These are phyloP conservation scores for Monosporascus sp. DNA, from an alignment of 2,329 filamentous ascomycete species.

Conservation along the genomic window DNA sequence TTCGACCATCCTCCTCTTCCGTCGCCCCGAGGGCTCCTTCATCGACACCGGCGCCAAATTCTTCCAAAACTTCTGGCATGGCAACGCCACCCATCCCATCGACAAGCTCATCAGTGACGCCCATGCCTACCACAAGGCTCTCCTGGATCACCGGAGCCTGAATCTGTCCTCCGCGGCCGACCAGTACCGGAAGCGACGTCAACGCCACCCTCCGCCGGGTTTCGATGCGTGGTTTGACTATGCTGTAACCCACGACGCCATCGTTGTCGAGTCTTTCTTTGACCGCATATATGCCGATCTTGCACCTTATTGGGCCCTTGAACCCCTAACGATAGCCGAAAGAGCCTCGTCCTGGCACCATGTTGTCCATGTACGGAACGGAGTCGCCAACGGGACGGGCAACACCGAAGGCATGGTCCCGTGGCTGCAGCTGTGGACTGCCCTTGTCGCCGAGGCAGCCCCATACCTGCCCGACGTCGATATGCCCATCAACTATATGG, in stretches of 20 bases:
- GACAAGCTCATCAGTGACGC: slow-evolving; percentile 43
- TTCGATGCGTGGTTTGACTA: slow-evolving; percentile 57
- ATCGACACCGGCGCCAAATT: slow-evolving; percentile 11
- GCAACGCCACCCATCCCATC: slow-evolving; percentile 39
- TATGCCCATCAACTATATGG: slow-evolving; percentile 47
- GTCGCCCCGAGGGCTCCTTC: slow-evolving; percentile 15
- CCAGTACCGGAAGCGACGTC: slow-evolving; percentile 50
- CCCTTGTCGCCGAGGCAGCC: slow-evolving; percentile 46
- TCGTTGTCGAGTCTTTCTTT: slow-evolving; percentile 59
- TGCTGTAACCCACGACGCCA: slow-evolving; percentile 44
- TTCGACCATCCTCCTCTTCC: slow-evolving; percentile 17
- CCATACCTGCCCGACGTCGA: slow-evolving; percentile 47
- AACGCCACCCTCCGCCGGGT: slow-evolving; percentile 58
- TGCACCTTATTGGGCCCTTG: slow-evolving; percentile 54
- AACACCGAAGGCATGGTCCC: slow-evolving; percentile 34
- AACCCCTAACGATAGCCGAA: slow-evolving; percentile 33
- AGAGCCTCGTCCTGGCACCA: slow-evolving; percentile 39
- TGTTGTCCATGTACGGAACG: slow-evolving; percentile 43
- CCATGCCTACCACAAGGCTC: slow-evolving; percentile 34
- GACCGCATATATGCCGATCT: slow-evolving; percentile 60
- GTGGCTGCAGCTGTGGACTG: slow-evolving; percentile 44
- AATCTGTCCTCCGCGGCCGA: slow-evolving; percentile 47
- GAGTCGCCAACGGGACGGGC: slow-evolving; percentile 35
- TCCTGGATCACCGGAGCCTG: slow-evolving; percentile 40
- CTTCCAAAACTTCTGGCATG: slow-evolving; percentile 20